phyloP scores from a whole-genome alignment of 176 grass and related monocot genomes.

The Hsuehochloa calcarea region DNA sequence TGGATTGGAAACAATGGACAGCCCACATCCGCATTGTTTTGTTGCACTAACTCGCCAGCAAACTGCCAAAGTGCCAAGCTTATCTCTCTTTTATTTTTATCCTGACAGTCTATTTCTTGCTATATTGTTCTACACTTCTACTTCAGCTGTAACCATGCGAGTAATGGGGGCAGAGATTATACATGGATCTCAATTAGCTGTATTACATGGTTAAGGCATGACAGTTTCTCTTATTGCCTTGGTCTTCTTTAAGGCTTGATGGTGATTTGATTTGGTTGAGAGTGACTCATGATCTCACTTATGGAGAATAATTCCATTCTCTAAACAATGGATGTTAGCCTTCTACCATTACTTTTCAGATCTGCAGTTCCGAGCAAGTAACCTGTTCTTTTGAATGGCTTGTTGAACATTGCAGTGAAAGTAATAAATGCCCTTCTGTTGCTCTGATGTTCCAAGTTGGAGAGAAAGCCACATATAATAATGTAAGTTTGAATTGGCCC shows the following conservation, averaged over 20 bases:
- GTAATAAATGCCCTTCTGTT: constrained; percentile 73
- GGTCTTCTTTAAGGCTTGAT: constrained; percentile 18
- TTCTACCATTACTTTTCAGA: constrained; percentile 22
- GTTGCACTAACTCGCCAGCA: not conserved
- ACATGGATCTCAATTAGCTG: not conserved
- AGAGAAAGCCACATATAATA: constrained; percentile 73
- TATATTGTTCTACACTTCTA: not conserved
- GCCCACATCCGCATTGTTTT: not conserved
- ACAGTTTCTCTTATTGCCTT: not conserved
- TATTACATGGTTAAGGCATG: not conserved
- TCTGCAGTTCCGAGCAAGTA: constrained; percentile 19
- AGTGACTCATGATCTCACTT: not conserved
- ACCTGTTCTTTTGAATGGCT: not conserved
- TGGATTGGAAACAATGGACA: constrained; percentile 10
- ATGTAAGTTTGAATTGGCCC: constrained; percentile 57
- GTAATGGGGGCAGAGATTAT: not conserved
- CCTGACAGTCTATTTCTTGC: not conserved
- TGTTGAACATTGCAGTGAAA: constrained; percentile 57
- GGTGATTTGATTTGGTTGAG: constrained; percentile 16
- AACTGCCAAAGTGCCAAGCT: not conserved
- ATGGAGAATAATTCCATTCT: not conserved
- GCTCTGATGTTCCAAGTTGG: constrained; percentile 99
- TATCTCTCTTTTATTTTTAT: not conserved
- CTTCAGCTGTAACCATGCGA: not conserved
- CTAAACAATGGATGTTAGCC: not conserved